Base-by-base conservation (phyloP, 495 filamentous ascomycete species). In the Friedmanniomyces simplex region DNA sequence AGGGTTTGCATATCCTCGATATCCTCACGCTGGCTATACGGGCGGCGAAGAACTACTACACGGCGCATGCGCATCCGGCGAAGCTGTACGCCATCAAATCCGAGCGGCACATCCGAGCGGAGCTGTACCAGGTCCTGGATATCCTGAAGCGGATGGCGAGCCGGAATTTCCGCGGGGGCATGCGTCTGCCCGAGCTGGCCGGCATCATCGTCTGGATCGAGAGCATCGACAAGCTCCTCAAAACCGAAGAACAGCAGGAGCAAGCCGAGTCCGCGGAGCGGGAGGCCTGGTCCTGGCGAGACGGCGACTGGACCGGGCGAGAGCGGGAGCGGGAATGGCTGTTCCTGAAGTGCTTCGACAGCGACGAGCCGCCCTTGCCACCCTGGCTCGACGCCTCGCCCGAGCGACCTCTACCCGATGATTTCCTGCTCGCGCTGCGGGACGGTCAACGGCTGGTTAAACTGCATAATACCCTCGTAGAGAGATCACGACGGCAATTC, bases 1-100 rank as follows among this genome's bases (percentile, higher is more conserved):
- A 96, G 68, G 93, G 93, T 8, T 80, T 96, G 73, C 87, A 94
- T 56, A 79, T 98, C 39, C 74, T 96, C 36, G 93, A 97, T 65
- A 81, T 95, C 47, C 83, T 91, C 70, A 98, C 93, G 2, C 76
- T 96, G 45, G 91, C 91, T 14, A 96, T 98, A 57, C 84, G 89
- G 34, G 91, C 94, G 7, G 93, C 93, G 34, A 95, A 90, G 67
- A 83, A 90, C 45, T 98, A 96, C 73, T 97, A 96, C 71, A 95
- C 89, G 6, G 73, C 86, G 1, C 90, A 96, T 66, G 82, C 89
- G 64, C 74, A 85, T 21, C 87, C 90, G 6, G 83, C 88, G 55
- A 83, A 87, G 24, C 73, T 96, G n/a, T 86, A 89, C 58, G 73
- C 80, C 36, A 89, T 96, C 74, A 88, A 86, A 64, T 84, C 84